phyloP scores from a whole-genome alignment of 768 basidiomycete species.

The Pholiota microspora region DNA sequence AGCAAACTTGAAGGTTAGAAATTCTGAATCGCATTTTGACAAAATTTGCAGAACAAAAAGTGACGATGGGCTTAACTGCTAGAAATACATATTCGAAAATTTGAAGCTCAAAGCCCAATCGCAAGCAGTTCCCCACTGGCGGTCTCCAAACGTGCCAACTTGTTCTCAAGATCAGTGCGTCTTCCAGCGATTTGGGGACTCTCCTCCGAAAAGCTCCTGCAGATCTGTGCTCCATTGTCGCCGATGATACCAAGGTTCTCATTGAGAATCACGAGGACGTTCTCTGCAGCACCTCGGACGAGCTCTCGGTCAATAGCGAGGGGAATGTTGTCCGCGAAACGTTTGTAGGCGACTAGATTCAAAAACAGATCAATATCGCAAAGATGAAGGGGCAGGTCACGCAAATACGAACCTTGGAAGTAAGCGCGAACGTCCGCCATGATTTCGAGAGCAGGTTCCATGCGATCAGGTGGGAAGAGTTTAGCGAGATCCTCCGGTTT shows the following conservation, averaged over 20 bases:
- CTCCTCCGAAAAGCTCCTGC: slow-evolving; percentile 49
- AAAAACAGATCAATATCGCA: background rate
- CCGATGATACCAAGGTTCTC: slow-evolving; percentile 49
- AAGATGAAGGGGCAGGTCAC: too few species aligned
- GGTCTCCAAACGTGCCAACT: slow-evolving; percentile 42
- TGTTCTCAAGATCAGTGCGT: slow-evolving; percentile 47
- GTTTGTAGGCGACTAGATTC: slow-evolving; percentile 37
- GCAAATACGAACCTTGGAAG: slow-evolving; percentile 55
- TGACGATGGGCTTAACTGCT: too few species aligned
- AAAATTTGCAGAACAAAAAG: too few species aligned
- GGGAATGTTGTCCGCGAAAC: slow-evolving; percentile 53
- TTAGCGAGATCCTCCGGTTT: slow-evolving; percentile 44
- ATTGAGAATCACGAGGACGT: slow-evolving; percentile 41
- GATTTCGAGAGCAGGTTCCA: slow-evolving; percentile 56
- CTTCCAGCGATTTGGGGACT: slow-evolving; percentile 34
- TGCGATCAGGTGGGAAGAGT: slow-evolving; percentile 47
- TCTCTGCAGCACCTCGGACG: slow-evolving; percentile 44
- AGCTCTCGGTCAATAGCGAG: slow-evolving; percentile 52
- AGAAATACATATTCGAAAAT: too few species aligned
- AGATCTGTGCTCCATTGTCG: slow-evolving; percentile 39
- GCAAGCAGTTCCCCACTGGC: slow-evolving; percentile 39
- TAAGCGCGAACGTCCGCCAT: slow-evolving; percentile 75
- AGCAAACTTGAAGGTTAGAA: too few species aligned
- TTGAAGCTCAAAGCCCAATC: slow-evolving; percentile 6
- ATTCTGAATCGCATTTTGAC: too few species aligned